These are phyloP conservation scores for Malus hybrid DNA, from an alignment of 331 rosid genomes.

Conservation along the genomic window DNA sequence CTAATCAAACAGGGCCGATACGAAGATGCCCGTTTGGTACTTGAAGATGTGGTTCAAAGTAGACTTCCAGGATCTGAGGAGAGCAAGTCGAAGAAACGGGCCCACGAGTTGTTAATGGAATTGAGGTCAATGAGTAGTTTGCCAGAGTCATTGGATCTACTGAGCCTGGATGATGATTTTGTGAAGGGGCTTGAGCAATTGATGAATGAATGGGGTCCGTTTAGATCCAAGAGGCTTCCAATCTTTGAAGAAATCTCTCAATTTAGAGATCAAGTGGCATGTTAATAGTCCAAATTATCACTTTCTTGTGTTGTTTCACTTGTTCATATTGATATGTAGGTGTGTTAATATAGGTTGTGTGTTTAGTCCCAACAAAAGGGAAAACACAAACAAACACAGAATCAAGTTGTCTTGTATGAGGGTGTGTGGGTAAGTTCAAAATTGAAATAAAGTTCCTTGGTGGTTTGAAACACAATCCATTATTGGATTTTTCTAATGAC, in stretches of 20 bases:
- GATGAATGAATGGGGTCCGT: neutral
- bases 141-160: conserved; percentile 28
- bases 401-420: neutral
- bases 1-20: conserved; percentile 60
- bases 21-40: conserved; percentile 40
- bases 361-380: neutral
- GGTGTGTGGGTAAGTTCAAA: neutral
- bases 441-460: neutral
- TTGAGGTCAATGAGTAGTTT: conserved; percentile 29
- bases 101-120: conserved; percentile 46
- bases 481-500: too few species aligned
- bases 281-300: conserved; percentile 18
- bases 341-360: neutral
- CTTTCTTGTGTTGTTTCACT: neutral
- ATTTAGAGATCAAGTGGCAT: conserved; percentile 73
- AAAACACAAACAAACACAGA: neutral
- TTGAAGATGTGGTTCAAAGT: conserved; percentile 43
- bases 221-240: conserved; percentile 87
- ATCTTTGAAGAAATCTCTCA: conserved; percentile 83
- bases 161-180: conserved; percentile 69
- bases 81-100: conserved; percentile 41
- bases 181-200: conserved; percentile 66
- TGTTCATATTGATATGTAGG: neutral
- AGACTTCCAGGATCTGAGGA: conserved; percentile 55
- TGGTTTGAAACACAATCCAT: too few species aligned